phyloP scores from a whole-genome alignment of 768 basidiomycete genomes.

The Amanita brunnescens region DNA sequence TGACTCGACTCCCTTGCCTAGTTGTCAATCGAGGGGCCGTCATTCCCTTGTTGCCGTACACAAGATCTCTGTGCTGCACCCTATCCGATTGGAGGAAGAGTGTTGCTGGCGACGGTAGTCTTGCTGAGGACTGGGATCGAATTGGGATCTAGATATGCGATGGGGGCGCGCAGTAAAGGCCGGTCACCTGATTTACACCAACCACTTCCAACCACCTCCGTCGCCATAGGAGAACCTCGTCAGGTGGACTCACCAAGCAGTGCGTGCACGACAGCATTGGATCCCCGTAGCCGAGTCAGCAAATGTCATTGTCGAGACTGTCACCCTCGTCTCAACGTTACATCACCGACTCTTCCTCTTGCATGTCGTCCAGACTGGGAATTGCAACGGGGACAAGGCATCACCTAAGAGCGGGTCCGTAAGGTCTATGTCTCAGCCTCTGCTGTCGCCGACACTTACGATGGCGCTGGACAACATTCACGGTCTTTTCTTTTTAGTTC shows the following conservation, averaged over 20 bases:
- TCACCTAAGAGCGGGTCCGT: slow-evolving; percentile 47
- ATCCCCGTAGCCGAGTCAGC: too few species aligned
- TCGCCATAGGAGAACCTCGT: too few species aligned
- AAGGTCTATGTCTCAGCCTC: slow-evolving; percentile 49
- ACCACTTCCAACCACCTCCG: slow-evolving; percentile 14
- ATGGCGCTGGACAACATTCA: slow-evolving; percentile 86
- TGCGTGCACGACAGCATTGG: too few species aligned
- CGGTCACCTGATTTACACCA: slow-evolving; percentile 38
- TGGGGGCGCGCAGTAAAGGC: slow-evolving; percentile 25
- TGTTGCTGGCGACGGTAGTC: too few species aligned
- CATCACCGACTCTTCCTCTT: too few species aligned
- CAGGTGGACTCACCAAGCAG: too few species aligned
- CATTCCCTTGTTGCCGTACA: slow-evolving; percentile 76
- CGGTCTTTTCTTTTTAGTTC: neutral
- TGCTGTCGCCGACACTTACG: slow-evolving; percentile 45
- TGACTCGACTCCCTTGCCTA: slow-evolving; percentile 32
- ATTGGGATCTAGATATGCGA: slow-evolving; percentile 52
- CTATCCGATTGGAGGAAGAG: neutral
- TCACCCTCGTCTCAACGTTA: too few species aligned
- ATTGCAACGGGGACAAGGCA: slow-evolving; percentile 20
- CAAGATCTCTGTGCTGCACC: slow-evolving; percentile 11
- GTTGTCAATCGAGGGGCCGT: slow-evolving; percentile 54
- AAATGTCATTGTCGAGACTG: too few species aligned
- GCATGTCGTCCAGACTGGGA: too few species aligned
- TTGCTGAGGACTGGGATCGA: slow-evolving; percentile 82